Evolutionary conservation across 768 basidiomycete species (phyloP).

Genomic region (Candolleomyces eurysporus): DNA sequence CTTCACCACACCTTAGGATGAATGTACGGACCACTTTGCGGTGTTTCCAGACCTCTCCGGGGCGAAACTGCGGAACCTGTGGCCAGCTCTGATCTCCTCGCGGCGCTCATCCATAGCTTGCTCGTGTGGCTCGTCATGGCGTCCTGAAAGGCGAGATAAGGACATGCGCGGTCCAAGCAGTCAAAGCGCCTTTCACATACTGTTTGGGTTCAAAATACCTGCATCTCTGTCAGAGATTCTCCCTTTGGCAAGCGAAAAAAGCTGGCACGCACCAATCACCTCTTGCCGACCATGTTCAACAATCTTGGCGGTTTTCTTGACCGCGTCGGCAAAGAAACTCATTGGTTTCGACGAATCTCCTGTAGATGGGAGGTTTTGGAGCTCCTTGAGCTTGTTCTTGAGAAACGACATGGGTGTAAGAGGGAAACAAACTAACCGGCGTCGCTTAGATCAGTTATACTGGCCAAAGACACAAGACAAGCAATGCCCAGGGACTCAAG

Average conservation of each 20-base stretch:
- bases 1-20: not conserved
- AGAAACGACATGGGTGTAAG: slow-evolving; percentile 38
- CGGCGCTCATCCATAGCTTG: slow-evolving; percentile 68
- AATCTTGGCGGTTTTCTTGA: slow-evolving; percentile 29
- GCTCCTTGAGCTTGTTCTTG: slow-evolving; percentile 29
- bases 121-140: slow-evolving; percentile 78
- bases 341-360: slow-evolving; percentile 22
- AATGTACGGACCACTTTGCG: slow-evolving; percentile 69
- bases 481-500: no score
- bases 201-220: slow-evolving; percentile 48
- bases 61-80: slow-evolving; percentile 89
- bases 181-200: slow-evolving; percentile 26
- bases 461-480: no score
- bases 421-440: slow-evolving; percentile 5
- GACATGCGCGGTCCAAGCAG: not conserved
- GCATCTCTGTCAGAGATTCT: not conserved
- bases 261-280: slow-evolving; percentile 29
- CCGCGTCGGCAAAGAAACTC: slow-evolving; percentile 26
- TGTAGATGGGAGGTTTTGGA: slow-evolving; percentile 14
- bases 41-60: slow-evolving; percentile 62
- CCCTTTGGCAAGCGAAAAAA: not conserved
- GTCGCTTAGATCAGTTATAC: no score
- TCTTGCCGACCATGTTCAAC: slow-evolving; percentile 41
- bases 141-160: slow-evolving; percentile 31
- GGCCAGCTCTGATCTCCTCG: slow-evolving; percentile 68